These are phyloP conservation scores for Phaeomoniella chlamydospora DNA, from an alignment of 2,329 filamentous ascomycete species.

Conservation along the genomic window DNA sequence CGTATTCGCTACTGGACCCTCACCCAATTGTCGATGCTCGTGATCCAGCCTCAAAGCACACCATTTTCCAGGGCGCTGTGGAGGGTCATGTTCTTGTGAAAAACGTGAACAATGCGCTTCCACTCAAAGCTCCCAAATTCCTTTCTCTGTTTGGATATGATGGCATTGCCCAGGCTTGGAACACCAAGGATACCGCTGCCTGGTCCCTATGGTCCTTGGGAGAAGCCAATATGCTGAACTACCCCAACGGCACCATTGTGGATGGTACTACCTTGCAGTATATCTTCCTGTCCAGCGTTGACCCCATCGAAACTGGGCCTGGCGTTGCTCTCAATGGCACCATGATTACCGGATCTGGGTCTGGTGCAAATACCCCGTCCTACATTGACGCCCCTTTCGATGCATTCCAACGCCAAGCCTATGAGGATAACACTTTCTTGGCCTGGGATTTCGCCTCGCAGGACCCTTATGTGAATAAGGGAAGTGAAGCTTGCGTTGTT, in stretches of 20 bases:
- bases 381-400: slow-evolving; percentile 40
- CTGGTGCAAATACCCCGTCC: slow-evolving; percentile 32
- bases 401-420: slow-evolving; percentile 36
- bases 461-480: slow-evolving; percentile 27
- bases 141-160: slow-evolving; percentile 52
- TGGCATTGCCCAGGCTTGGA: slow-evolving; percentile 17
- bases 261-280: slow-evolving; percentile 5
- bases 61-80: slow-evolving; percentile 15
- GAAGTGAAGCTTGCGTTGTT: slow-evolving; percentile 3
- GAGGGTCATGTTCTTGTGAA: slow-evolving; percentile 53
- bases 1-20: slow-evolving; percentile 1
- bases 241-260: slow-evolving; percentile 6
- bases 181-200: slow-evolving; percentile 14
- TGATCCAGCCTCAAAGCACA: slow-evolving; percentile 2
- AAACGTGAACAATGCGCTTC: slow-evolving; percentile 41
- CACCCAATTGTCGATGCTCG: slow-evolving; percentile 4
- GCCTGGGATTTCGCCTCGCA: slow-evolving; percentile 4
- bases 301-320: slow-evolving; percentile 9
- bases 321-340: slow-evolving; percentile 33
- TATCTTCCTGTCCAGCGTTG: slow-evolving; percentile 10
- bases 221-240: slow-evolving; percentile 3
- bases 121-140: slow-evolving; percentile 33
- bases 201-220: not conserved
- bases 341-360: slow-evolving; percentile 31
- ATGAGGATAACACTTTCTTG: slow-evolving; percentile 26